Base-by-base conservation (phyloP, 129 eudicot genomes). In the Rutidosis leptorrhynchoides region DNA sequence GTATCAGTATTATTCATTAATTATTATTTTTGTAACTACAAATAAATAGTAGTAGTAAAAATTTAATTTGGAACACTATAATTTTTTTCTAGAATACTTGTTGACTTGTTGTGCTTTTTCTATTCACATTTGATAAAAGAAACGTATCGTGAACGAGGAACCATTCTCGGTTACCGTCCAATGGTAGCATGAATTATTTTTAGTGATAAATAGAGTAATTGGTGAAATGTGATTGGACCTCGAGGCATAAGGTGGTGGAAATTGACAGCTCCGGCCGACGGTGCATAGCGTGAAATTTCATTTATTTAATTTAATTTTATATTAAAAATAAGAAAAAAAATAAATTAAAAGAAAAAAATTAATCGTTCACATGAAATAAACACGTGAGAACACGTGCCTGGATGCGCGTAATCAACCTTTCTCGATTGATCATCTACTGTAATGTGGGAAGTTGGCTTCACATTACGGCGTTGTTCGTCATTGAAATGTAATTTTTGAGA, bases 341-440 rank as follows among this genome's bases (percentile, higher is more conserved):
- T 14, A 11, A 35, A 52, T 19, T 9, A 20, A 3, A 30, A 67
- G 19, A 30, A 7, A 1, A 68, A 33, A 32, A 59, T 26, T 65
- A 65, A 14, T 30, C 76, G 64, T 70, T 55, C 84, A 76, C 83
- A 81, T 74, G 88, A 74, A 52, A 71, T 73, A 64, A 66, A 58
- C 78, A 65, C 88, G 80, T 88, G 88, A 77, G 81, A 69, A 60
- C 83, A 83, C 69, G 83, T 83, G 85, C 3, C 26, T 2, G 33
- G 20, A 11, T 55, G 45, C 78, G 78, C 78, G 72, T 73, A 65
- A 28, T 28, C 23, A 16, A 19, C 42, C 33, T 26, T n/a, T n/a
- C 66, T 10, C 12, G 4, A 52, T 52, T 6, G 57, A 7, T 20
- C 24, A 7, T 20, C 24, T 52, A 7, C 16, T 0, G 15, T 19